Evolutionary conservation across 805 yeast genomes (phyloP), one percentile per base, ranked within the genome.

Genomic region (Yamadazyma takamatsuzukensis): DNA sequence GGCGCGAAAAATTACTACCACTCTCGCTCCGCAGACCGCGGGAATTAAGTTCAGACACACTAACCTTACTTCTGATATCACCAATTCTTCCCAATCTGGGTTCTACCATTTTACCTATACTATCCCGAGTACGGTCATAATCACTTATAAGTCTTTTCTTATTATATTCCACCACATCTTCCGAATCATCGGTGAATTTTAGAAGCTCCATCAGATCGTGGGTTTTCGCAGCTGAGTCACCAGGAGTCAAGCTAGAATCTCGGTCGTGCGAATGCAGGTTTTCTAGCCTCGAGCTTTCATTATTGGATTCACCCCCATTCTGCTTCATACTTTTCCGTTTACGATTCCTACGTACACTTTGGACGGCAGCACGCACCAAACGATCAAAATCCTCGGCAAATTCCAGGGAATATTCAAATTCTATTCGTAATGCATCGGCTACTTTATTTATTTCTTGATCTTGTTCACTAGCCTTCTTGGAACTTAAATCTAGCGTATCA

Each of bases 311-410:
- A n/a, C n/a, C n/a, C n/a, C n/a, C n/a, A n/a, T n/a, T n/a, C n/a
- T n/a, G n/a, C n/a, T n/a, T n/a, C n/a, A n/a, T n/a, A n/a, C n/a
- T n/a, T n/a, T n/a, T n/a, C 43, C 95, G 59, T 51, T 82, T 85
- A 39, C 95, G 70, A 55, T 90, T 90, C 44, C 98, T 68, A 41
- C 97, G 66, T 2, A 85, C 97, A 32, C 94, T 81, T 58, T 90
- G 98, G 17, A 90, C 81, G 1, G 96, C 97, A 7, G 96, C 94
- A 22, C 95, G 68, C 0, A 93, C 97, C 21, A 90, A 68, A 54
- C 82, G 84, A 56, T 88, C 95, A 53, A 90, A 90, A 44, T 93
- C 97, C 1, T 66, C 57, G 17, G 78, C 60, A 10, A 76, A 69
- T 5, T 69, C 71, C 2, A 58, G 59, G 2, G 81, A 74, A 53